Percentiles rank a stretch among this genome's conserved stretches.
phyloP scores from a whole-genome alignment of 1,284 basidiomycete species.

The Malassezia equina region DNA sequence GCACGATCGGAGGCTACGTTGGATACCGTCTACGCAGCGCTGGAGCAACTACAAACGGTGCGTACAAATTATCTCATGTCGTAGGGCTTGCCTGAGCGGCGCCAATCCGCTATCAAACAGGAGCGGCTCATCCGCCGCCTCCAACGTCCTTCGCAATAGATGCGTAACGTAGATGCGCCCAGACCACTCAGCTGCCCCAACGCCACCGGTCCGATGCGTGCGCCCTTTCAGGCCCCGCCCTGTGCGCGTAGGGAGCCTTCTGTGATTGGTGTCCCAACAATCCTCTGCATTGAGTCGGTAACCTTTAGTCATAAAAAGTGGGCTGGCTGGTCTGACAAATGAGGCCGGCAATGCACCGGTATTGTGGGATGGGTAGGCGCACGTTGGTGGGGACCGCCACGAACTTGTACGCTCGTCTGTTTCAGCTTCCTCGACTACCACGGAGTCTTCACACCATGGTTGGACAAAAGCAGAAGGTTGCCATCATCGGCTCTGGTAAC shows the following conservation, averaged over 20 bases:
- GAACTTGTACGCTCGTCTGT: neutral
- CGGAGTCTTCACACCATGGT: constrained; percentile 17
- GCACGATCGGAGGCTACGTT: neutral
- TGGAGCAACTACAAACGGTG: constrained; percentile 2
- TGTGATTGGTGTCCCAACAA: neutral
- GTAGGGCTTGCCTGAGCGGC: constrained; percentile 2
- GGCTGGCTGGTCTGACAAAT: neutral
- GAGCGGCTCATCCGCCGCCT: constrained; percentile 6
- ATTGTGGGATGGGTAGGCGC: neutral
- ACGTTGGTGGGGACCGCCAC: neutral
- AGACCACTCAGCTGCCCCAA: neutral
- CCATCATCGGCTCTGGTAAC: constrained; percentile 53
- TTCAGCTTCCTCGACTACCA: neutral
- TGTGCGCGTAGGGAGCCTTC: neutral
- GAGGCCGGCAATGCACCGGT: neutral
- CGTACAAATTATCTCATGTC: neutral
- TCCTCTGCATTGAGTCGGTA: neutral
- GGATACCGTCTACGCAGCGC: neutral
- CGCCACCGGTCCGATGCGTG: neutral
- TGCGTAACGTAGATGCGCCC: neutral
- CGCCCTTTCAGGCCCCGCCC: neutral
- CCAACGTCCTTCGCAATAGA: neutral
- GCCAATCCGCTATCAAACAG: constrained; percentile 4
- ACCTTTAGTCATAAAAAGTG: neutral
- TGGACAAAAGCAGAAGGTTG: constrained; percentile 53